phyloP scores from a whole-genome alignment of 352 stramenopile genomes.

The Globisporangium spiculum region DNA sequence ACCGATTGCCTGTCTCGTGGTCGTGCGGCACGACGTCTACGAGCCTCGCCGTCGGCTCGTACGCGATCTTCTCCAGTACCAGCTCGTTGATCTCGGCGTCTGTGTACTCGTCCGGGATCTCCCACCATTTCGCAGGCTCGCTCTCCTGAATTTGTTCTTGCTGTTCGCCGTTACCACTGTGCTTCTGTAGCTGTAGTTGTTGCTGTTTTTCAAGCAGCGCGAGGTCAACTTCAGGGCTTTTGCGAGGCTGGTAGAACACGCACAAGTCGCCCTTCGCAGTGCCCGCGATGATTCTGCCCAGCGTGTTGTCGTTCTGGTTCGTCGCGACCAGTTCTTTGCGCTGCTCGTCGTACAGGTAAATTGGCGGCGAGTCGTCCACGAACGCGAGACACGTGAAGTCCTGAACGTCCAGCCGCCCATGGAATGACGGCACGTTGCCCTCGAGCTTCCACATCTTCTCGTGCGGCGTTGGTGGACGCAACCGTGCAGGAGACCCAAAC shows the following conservation, averaged over 20 bases:
- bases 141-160: slow-evolving; percentile 12
- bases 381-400: slow-evolving; percentile 69
- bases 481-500: slow-evolving; percentile 47
- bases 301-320: slow-evolving; percentile 46
- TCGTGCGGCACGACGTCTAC: slow-evolving; percentile 66
- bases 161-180: neutral
- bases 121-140: slow-evolving; percentile 71
- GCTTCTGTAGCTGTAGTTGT: neutral
- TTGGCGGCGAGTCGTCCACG: slow-evolving; percentile 60
- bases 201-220: slow-evolving; percentile 22
- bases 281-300: slow-evolving; percentile 57
- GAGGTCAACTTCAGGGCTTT: slow-evolving; percentile 28
- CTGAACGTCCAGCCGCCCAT: slow-evolving; percentile 63
- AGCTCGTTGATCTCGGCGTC: slow-evolving; percentile 64
- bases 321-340: slow-evolving; percentile 41
- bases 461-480: slow-evolving; percentile 51
- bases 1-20: slow-evolving; percentile 58
- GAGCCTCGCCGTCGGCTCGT: slow-evolving; percentile 52
- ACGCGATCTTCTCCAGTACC: slow-evolving; percentile 55
- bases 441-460: slow-evolving; percentile 75
- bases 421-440: slow-evolving; percentile 67
- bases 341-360: slow-evolving; percentile 56
- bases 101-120: slow-evolving; percentile 63
- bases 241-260: slow-evolving; percentile 61
- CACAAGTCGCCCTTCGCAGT: slow-evolving; percentile 68